Evolutionary conservation across 768 basidiomycete genomes (phyloP).

Genomic region (Boletellus sp.): DNA sequence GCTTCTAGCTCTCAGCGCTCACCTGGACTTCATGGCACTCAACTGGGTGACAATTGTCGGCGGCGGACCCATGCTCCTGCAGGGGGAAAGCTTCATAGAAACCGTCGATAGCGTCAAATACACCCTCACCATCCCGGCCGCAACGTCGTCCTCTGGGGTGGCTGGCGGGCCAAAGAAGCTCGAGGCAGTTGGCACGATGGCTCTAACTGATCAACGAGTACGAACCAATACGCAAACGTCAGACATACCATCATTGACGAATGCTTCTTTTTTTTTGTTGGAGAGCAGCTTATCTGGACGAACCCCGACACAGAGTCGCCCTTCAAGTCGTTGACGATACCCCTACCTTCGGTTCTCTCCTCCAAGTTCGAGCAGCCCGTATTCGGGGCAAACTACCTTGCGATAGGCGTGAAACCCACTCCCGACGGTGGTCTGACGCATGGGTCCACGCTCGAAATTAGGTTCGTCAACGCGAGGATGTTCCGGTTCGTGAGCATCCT

Average conservation of each 20-base stretch:
- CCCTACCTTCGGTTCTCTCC: slow-evolving; percentile 59
- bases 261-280: slow-evolving; percentile 4
- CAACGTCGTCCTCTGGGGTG: slow-evolving; percentile 45
- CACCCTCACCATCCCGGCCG: slow-evolving; percentile 53
- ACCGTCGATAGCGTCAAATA: slow-evolving; percentile 59
- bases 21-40: slow-evolving; percentile 54
- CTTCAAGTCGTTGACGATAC: slow-evolving; percentile 49
- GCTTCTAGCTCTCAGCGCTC: not conserved
- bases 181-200: slow-evolving; percentile 54
- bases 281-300: slow-evolving; percentile 59
- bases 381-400: slow-evolving; percentile 64
- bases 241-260: slow-evolving; percentile 1
- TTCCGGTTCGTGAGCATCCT: slow-evolving; percentile 70
- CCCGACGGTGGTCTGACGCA: slow-evolving; percentile 61
- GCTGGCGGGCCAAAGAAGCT: slow-evolving; percentile 55
- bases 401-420: slow-evolving; percentile 64
- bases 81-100: slow-evolving; percentile 56
- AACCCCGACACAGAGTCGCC: slow-evolving; percentile 32
- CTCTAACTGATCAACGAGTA: slow-evolving; percentile 74
- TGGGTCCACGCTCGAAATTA: slow-evolving; percentile 63
- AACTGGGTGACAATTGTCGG: slow-evolving; percentile 74
- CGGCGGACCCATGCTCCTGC: slow-evolving; percentile 56
- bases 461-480: slow-evolving; percentile 64
- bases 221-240: slow-evolving; percentile 19
- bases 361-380: slow-evolving; percentile 76